Evolutionary conservation across 306 rosid genomes (phyloP).

Genomic region (Bauhinia variegata): DNA sequence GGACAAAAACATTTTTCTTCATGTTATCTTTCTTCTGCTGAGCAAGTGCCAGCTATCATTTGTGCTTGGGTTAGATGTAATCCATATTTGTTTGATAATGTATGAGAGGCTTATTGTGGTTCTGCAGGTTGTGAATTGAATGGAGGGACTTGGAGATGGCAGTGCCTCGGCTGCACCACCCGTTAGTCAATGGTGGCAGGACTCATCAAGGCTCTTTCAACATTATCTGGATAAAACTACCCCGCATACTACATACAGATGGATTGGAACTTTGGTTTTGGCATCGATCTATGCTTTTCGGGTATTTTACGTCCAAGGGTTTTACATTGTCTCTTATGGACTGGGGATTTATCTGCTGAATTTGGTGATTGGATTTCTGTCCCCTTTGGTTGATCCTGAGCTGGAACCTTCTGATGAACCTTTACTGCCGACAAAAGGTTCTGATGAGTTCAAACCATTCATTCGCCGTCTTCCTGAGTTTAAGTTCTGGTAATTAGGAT

Average conservation of each 20-base stretch:
- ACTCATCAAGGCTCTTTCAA: constrained; percentile 66
- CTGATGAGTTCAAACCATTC: constrained; percentile 89
- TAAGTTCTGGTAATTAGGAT: constrained; percentile 76
- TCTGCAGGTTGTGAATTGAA: constrained; percentile 58
- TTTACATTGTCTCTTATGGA: constrained; percentile 83
- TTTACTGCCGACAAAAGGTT: constrained; percentile 81
- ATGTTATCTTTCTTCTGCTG: not conserved
- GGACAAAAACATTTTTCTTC: not conserved
- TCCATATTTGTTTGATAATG: not conserved
- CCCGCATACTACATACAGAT: constrained; percentile 65
- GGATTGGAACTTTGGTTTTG: constrained; percentile 62
- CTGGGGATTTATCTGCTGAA: constrained; percentile 85
- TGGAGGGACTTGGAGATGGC: constrained; percentile 83
- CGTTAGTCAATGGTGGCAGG: constrained; percentile 61
- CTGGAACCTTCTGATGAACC: constrained; percentile 68
- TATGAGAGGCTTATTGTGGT: constrained; percentile 1
- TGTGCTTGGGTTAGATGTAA: not conserved
- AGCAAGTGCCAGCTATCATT: not conserved
- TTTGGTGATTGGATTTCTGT: constrained; percentile 79
- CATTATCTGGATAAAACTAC: constrained; percentile 78
- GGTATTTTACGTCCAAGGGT: constrained; percentile 76
- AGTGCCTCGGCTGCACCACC: constrained; percentile 66
- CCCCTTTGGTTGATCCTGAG: constrained; percentile 90
- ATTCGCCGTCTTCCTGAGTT: constrained; percentile 91
- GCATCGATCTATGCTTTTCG: constrained; percentile 60